Evolutionary conservation across 352 stramenopile species (phyloP).

Genomic region (Pythium aquatile): DNA sequence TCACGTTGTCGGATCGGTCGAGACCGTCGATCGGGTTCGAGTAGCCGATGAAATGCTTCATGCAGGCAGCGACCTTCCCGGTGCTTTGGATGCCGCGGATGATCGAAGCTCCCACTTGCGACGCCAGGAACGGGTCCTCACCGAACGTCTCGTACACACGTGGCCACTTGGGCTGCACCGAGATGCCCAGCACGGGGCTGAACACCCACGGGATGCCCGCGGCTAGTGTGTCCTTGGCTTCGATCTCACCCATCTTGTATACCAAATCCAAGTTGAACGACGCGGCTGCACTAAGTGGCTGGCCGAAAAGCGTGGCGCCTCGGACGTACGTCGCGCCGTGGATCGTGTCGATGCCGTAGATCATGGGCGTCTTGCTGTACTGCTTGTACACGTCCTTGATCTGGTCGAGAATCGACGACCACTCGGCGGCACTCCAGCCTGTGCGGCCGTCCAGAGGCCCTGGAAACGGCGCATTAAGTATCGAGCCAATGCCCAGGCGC

Average conservation of each 20-base stretch:
- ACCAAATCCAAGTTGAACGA: slow-evolving; percentile 87
- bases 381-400: slow-evolving; percentile 75
- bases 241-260: slow-evolving; percentile 64
- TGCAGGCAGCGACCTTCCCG: slow-evolving; percentile 68
- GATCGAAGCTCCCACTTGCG: slow-evolving; percentile 62
- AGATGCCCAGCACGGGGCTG: slow-evolving; percentile 82
- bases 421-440: slow-evolving; percentile 73
- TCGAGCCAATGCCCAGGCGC: slow-evolving; percentile 76
- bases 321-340: slow-evolving; percentile 90
- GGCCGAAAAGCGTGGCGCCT: slow-evolving; percentile 77
- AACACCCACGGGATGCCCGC: slow-evolving; percentile 92
- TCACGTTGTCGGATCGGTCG: slow-evolving; percentile 69
- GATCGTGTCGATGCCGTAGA: slow-evolving; percentile 90
- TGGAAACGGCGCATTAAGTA: slow-evolving; percentile 81
- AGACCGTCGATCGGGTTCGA: slow-evolving; percentile 63
- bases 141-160: slow-evolving; percentile 94
- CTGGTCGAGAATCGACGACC: slow-evolving; percentile 49
- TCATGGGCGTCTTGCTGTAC: slow-evolving; percentile 57
- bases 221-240: slow-evolving; percentile 81
- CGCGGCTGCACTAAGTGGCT: slow-evolving; percentile 86
- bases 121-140: slow-evolving; percentile 82
- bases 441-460: slow-evolving; percentile 44
- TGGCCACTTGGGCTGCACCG: slow-evolving; percentile 81
- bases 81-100: slow-evolving; percentile 82
- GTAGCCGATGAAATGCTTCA: slow-evolving; percentile 90